These are phyloP conservation scores for Penicillium sclerotiorum DNA, from an alignment of 2,329 filamentous ascomycete species.

Conservation along the genomic window DNA sequence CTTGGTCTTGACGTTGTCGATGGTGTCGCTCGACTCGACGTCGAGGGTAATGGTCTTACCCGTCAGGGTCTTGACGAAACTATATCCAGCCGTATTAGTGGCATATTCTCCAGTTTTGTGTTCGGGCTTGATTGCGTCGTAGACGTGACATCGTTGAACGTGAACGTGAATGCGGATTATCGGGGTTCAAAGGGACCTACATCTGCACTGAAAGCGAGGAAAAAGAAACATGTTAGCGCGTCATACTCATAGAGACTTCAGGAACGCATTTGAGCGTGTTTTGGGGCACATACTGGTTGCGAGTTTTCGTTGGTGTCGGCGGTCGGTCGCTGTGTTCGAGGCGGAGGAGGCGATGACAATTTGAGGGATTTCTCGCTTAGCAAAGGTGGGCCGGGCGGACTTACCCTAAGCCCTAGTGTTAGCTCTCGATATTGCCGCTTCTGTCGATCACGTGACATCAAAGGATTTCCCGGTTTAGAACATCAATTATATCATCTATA, in stretches of 20 bases:
- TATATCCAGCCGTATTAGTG: constrained; percentile 48
- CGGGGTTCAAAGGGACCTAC: constrained; percentile 60
- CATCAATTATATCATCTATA: neutral
- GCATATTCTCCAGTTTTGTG: constrained; percentile 11
- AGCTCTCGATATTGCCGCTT: constrained; percentile 12
- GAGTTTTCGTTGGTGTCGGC: constrained; percentile 49
- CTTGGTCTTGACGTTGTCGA: constrained; percentile 99
- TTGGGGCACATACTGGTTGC: constrained; percentile 49
- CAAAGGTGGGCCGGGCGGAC: constrained; percentile 36
- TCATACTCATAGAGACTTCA: constrained; percentile 17
- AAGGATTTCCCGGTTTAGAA: constrained; percentile 12
- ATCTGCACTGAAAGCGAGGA: constrained; percentile 73
- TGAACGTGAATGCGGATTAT: constrained; percentile 18
- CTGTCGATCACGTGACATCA: constrained; percentile 15
- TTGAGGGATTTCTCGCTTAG: constrained; percentile 50
- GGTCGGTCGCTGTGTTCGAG: constrained; percentile 44
- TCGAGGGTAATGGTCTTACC: constrained; percentile 99
- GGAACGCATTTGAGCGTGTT: constrained; percentile 13
- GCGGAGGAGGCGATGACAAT: constrained; percentile 41
- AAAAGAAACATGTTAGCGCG: constrained; percentile 52
- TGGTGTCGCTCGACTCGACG: constrained; percentile 98
- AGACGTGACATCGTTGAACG: neutral
- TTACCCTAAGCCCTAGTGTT: constrained; percentile 46
- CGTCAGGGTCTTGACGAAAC: constrained; percentile 99
- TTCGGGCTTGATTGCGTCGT: neutral